These are phyloP conservation scores for Aspergillus tanneri DNA, from an alignment of 2,329 filamentous ascomycete species.

Conservation along the genomic window DNA sequence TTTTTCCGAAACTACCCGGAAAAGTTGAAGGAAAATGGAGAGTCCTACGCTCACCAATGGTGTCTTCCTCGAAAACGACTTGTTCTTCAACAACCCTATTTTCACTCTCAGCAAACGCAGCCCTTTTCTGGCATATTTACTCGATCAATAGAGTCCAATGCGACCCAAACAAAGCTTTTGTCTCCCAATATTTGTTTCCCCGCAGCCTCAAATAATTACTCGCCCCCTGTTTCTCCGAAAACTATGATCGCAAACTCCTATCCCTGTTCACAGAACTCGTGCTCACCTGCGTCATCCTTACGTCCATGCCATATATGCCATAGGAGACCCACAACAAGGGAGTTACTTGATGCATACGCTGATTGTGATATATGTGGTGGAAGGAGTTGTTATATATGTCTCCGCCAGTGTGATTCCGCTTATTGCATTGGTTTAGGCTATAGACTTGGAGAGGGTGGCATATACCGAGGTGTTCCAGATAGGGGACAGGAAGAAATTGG, in stretches of 20 bases:
- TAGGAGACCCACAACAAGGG: slow-evolving; percentile 40
- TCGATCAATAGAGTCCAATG: slow-evolving; percentile 3
- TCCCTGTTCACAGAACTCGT: slow-evolving; percentile 18
- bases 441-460: slow-evolving; percentile 1
- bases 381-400: slow-evolving; percentile 44
- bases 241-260: slow-evolving; percentile 26
- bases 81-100: slow-evolving; percentile 18
- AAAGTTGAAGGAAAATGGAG: slow-evolving; percentile 11
- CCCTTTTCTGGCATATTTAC: background rate
- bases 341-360: slow-evolving; percentile 42
- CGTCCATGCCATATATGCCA: slow-evolving; percentile 45
- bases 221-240: slow-evolving; percentile 30
- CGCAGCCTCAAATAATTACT: slow-evolving; percentile 7
- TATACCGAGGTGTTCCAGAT: slow-evolving; percentile 5
- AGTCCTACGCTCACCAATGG: slow-evolving; percentile 10
- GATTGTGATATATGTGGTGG: slow-evolving; percentile 42
- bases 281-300: slow-evolving; percentile 29
- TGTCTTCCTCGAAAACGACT: slow-evolving; percentile 18
- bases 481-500: slow-evolving; percentile 4
- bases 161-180: slow-evolving; percentile 5
- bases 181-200: slow-evolving; percentile 9
- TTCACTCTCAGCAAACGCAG: slow-evolving; percentile 14
- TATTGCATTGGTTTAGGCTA: slow-evolving; percentile 26
- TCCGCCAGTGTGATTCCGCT: slow-evolving; percentile 39
- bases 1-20: slow-evolving; percentile 16